Base-by-base conservation (phyloP, 2,329 filamentous ascomycete species). In the Venturiaceae sp. region DNA sequence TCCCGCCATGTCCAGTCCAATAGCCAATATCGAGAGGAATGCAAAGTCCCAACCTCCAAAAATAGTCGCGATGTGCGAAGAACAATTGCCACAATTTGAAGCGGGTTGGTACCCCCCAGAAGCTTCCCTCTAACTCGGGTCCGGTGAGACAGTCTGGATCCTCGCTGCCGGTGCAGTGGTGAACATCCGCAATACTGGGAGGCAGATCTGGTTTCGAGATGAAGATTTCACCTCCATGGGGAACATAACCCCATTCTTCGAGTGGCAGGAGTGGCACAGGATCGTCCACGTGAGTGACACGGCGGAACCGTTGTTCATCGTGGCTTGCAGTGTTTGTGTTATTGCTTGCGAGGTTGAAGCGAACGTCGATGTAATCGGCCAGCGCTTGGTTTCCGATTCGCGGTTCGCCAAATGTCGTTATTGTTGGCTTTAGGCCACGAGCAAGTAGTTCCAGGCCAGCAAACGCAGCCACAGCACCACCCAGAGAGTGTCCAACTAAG, bases 331-430 rank as follows among this genome's bases (percentile, higher is more conserved):
- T 62, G 55, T 63, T 63, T 19, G 64, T 50, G 6, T 56, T 52
- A 23, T 33, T 44, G 64, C 46, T 68, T 63, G 59, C 66, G 64
- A 70, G 60, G 9, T 66, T 61, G 68, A 85, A 85, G 3, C 74
- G 71, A 5, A 68, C 63, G 62, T 84, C 76, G n/a, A 85, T 71
- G 64, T 82, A 85, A 5, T 69, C 64, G 14, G 72, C 77, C 44
- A 86, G 71, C 3, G 69, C 74, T 46, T 70, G 66, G 63, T 85
- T 85, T 2, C 83, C 83, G 2, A 84, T 66, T 44, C 80, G 75
- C 21, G 94, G 94, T 72, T 97, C 90, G 9, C 94, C 94, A 71
- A 96, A 99, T 0, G 94, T 97, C 5, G 92, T 97, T 41, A 95
- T 83, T 14, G 79, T 72, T 2, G 92, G 84, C 8, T 86, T 73